Base-by-base conservation (phyloP, 805 yeast genomes). In the Metschnikowia amazonensis region DNA sequence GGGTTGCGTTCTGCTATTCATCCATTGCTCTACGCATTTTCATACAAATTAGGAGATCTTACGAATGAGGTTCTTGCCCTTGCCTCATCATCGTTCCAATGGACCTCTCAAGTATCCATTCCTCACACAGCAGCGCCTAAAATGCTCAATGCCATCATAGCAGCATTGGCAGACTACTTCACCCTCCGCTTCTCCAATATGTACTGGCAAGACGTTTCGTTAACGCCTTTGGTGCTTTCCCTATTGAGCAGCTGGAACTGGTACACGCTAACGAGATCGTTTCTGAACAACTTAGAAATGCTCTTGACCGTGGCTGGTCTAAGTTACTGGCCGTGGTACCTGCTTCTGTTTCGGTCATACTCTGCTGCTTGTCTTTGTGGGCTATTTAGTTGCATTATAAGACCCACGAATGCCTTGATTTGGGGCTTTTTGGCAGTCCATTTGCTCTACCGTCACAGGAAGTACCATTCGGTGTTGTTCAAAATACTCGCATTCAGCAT, bases 251-350 rank as follows among this genome's bases (percentile, higher is more conserved):
- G 86, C 3, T 92, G 89, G 74, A 89, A 89, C 60, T 88, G 92
- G 84, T 88, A 76, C 64, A 74, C 83, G 34, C 71, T 80, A 32
- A 83, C 96, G 1, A 74, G 99, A 51, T 81, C 96, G 1, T 94
- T 94, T 60, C 80, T 95, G 42, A 94, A 92, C 58, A 79, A 86
- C 16, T 69, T 89, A 42, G 99, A 94, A 62, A 76, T 84, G 76
- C 72, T 77, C 1, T 59, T 89, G 44, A 86, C 94, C 0, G 70
- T 82, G 0, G 64, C 79, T 7, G 89, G 89, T 0, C 66, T 92
- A 39, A 70, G 75, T 13, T 76, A 72, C 59, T 86, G 95, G 96
- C 83, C 89, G 13, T 81, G 86, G 85, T 62, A 69, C 42, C 41
- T 20, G 31, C 49, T 49, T 46, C 45, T 23, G 45, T 29, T 48